Percentiles rank a stretch among this genome's conserved stretches.
These are phyloP conservation scores for Letharia columbiana DNA, from an alignment of 495 filamentous ascomycete genomes.

Conservation along the genomic window DNA sequence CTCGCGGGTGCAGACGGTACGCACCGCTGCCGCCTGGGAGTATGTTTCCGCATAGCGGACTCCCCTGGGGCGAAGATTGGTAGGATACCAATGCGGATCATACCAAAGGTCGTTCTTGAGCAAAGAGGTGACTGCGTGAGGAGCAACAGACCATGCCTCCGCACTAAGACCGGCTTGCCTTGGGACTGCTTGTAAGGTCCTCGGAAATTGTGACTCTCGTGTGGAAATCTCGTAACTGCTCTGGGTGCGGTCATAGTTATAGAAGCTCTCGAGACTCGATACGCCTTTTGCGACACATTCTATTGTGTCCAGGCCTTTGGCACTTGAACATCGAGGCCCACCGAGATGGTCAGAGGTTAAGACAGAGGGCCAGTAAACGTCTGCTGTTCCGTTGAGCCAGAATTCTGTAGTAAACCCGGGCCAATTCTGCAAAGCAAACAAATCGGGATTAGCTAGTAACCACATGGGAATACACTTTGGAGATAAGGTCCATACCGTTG, in stretches of 20 bases:
- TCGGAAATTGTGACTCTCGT: neutral
- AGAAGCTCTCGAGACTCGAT: neutral
- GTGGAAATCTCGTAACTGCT: neutral
- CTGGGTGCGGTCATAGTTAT: neutral
- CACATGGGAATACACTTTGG: neutral
- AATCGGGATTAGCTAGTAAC: neutral
- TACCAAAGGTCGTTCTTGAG: slow-evolving; percentile 9
- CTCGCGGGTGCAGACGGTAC: slow-evolving; percentile 12
- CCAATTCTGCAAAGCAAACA: neutral
- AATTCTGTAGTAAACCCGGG: slow-evolving; percentile 2
- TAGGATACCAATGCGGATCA: slow-evolving; percentile 11
- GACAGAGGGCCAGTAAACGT: slow-evolving; percentile 11
- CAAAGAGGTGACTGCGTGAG: slow-evolving; percentile 13
- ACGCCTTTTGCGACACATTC: slow-evolving; percentile 1
- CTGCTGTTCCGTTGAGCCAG: slow-evolving; percentile 16
- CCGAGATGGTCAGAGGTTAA: slow-evolving; percentile 12
- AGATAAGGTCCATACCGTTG: slow-evolving; percentile 6
- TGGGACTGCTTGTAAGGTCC: slow-evolving; percentile 11
- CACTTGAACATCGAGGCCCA: neutral
- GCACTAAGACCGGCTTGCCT: neutral
- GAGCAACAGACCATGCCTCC: slow-evolving; percentile 17
- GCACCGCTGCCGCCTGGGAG: slow-evolving; percentile 11
- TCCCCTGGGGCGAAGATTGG: neutral
- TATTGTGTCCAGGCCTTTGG: neutral
- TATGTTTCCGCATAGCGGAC: slow-evolving; percentile 3